These are phyloP conservation scores for Dactylellina cionopaga DNA, from an alignment of 2,329 filamentous ascomycete genomes.

Conservation along the genomic window DNA sequence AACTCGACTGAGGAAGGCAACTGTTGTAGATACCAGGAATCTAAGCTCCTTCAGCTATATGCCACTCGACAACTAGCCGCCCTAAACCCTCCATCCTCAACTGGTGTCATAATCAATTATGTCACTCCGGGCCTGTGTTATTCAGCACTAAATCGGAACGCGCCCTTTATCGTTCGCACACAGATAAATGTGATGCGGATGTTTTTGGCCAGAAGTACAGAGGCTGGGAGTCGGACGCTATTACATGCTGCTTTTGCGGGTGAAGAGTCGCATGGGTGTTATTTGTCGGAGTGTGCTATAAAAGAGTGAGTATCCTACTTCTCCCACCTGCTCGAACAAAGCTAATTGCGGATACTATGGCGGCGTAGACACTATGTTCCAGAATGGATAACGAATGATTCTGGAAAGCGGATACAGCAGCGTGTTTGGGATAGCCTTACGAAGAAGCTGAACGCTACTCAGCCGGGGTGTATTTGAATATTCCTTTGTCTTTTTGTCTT, in stretches of 20 bases:
- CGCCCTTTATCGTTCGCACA: conserved; percentile 3
- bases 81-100: conserved; percentile 7
- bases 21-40: conserved; percentile 33
- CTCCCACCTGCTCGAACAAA: neutral
- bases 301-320: conserved; percentile 54
- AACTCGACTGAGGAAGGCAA: neutral
- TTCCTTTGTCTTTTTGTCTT: neutral
- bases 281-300: conserved; percentile 47
- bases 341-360: neutral
- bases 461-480: conserved; percentile 27
- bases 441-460: conserved; percentile 13
- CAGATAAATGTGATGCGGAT: conserved; percentile 6
- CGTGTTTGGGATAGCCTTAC: conserved; percentile 39
- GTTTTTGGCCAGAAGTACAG: conserved; percentile 56
- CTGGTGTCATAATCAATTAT: conserved; percentile 52
- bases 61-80: conserved; percentile 42
- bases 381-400: conserved; percentile 22
- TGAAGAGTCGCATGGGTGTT: conserved; percentile 55
- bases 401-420: conserved; percentile 24
- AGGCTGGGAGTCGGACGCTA: conserved; percentile 58
- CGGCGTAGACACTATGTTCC: conserved; percentile 8
- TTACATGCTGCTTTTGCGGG: conserved; percentile 55
- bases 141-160: conserved; percentile 47
- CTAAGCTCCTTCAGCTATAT: conserved; percentile 54
- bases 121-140: conserved; percentile 53